Percentiles rank a stretch among this genome's conserved stretches.
Conservation (phyloP, 139 green algal genomes). For the Micractinium sp. region DNA sequence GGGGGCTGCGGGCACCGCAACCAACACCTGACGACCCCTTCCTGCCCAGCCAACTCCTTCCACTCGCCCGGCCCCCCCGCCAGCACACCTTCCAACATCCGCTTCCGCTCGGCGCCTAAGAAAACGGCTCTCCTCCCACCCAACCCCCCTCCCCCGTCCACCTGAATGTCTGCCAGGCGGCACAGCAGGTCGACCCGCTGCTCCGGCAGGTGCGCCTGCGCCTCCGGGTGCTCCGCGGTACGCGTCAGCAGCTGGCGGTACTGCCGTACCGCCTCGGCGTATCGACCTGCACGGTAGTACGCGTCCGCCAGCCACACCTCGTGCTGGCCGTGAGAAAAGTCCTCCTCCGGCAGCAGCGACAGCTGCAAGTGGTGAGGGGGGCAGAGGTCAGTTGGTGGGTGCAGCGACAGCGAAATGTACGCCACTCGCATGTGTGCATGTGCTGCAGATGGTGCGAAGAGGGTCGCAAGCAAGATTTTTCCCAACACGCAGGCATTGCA, state of each 20-base stretch:
- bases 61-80: constrained; percentile 3
- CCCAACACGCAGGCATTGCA: background rate
- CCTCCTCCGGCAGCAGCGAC: constrained; percentile 43
- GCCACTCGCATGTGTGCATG: no score
- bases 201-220: background rate
- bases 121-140: constrained; percentile 36
- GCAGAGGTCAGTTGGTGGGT: background rate
- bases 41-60: constrained; percentile 10
- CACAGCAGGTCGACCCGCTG: constrained; percentile 53
- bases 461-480: background rate
- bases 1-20: no score
- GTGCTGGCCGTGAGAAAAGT: constrained; percentile 21
- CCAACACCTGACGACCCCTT: background rate
- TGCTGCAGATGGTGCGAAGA: background rate
- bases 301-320: constrained; percentile 19
- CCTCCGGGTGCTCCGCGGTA: background rate
- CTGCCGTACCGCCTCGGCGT: constrained; percentile 41
- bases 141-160: constrained; percentile 9
- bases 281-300: constrained; percentile 14
- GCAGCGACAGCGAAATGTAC: background rate
- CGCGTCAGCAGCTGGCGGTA: constrained; percentile 40
- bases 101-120: no score
- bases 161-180: constrained; percentile 62
- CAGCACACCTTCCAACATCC: no score
- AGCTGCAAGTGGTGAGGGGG: constrained; percentile 30